Evolutionary conservation across 805 yeast genomes (phyloP).

Genomic region (Candida sonorensis): DNA sequence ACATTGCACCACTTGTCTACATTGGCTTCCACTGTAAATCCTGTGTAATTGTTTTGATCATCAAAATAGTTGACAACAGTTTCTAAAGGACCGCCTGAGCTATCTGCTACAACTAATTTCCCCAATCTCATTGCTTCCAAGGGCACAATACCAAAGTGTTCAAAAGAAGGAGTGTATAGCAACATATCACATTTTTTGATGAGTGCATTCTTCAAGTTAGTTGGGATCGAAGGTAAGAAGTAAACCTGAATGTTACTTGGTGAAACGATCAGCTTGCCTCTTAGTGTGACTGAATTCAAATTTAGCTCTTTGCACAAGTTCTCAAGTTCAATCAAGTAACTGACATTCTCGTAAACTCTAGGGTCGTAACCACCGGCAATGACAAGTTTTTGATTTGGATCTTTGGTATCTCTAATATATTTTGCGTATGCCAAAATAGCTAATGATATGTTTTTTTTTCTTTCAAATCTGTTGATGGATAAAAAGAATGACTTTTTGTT

Average conservation of each 20-base stretch:
- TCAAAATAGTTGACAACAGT: constrained; percentile 40
- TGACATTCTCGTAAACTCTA: constrained; percentile 67
- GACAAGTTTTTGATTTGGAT: constrained; percentile 42
- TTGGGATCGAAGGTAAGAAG: constrained; percentile 76
- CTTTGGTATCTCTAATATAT: constrained; percentile 28
- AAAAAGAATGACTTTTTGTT: constrained; percentile 40
- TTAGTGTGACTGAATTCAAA: constrained; percentile 37
- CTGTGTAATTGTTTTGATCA: constrained; percentile 34
- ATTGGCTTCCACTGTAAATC: constrained; percentile 49
- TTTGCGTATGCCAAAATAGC: constrained; percentile 65
- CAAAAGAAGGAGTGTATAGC: constrained; percentile 83
- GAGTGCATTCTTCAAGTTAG: constrained; percentile 56
- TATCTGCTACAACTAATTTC: constrained; percentile 78
- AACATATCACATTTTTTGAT: constrained; percentile 52
- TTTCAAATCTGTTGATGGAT: constrained; percentile 84
- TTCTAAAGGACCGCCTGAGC: constrained; percentile 91
- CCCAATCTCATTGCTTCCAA: constrained; percentile 86
- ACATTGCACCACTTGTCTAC: constrained; percentile 49
- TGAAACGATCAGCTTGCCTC: constrained; percentile 11
- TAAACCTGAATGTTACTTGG: constrained; percentile 21
- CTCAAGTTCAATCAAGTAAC: constrained; percentile 58
- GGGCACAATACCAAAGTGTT: constrained; percentile 98
- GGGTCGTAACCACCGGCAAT: constrained; percentile 91
- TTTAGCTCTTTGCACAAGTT: constrained; percentile 36
- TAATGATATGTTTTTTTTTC: constrained; percentile 72